Evolutionary conservation across 83 land plant species (phyloP).

Genomic region (Larix sibirica): DNA sequence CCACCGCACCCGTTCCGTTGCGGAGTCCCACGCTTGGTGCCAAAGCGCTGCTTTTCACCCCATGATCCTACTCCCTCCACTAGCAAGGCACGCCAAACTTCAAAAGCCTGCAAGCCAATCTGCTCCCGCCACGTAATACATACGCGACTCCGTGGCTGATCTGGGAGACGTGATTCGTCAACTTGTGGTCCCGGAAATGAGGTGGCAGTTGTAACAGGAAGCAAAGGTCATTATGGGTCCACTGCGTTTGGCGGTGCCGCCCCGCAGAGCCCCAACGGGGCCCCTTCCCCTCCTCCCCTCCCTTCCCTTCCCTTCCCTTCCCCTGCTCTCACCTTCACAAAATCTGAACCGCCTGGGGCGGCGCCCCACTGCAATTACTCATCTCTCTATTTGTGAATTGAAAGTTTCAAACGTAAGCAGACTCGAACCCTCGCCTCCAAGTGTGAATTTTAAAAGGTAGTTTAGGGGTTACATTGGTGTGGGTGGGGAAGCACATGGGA

Average conservation of each 20-base stretch:
- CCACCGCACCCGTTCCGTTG: constrained; percentile 4
- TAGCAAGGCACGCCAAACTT: constrained; percentile 2
- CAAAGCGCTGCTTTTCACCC: background rate
- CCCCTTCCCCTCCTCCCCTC: background rate
- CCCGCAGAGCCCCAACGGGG: background rate
- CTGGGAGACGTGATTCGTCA: background rate
- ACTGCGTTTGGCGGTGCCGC: constrained; percentile 14
- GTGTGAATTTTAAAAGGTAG: no score
- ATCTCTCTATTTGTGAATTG: background rate
- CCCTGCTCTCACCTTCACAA: background rate
- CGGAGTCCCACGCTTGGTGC: background rate
- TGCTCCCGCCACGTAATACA: background rate
- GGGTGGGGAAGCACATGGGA: no score
- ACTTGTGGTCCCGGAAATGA: background rate
- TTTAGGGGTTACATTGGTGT: no score
- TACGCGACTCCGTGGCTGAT: background rate
- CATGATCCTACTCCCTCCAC: background rate
- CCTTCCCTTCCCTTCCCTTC: background rate
- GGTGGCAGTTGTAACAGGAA: no score
- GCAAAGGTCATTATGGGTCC: background rate
- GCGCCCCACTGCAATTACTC: background rate
- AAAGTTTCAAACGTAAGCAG: constrained; percentile 11
- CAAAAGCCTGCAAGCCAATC: constrained; percentile 6
- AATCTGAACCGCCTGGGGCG: background rate
- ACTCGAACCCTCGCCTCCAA: background rate